These are phyloP conservation scores for Mallotus japonicus DNA, from an alignment of 441 rosid species.

Conservation along the genomic window DNA sequence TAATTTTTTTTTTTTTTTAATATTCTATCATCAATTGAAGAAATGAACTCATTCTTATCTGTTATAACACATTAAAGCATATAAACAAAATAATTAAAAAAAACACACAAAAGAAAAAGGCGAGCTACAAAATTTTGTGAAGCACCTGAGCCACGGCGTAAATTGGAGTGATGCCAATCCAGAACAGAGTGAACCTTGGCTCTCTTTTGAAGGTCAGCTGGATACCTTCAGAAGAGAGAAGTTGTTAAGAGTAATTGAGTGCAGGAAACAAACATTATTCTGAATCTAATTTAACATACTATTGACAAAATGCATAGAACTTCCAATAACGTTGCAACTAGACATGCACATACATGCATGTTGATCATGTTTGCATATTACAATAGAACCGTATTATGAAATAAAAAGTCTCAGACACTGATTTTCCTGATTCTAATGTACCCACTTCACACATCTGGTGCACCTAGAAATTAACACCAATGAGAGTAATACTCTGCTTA, in stretches of 20 bases:
- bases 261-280: neutral
- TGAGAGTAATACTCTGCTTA: conserved; percentile 23
- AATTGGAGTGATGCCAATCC: conserved; percentile 90
- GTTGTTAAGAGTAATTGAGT: neutral
- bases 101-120: no score
- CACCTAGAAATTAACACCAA: neutral
- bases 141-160: conserved; percentile 75
- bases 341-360: neutral
- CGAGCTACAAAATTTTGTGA: neutral
- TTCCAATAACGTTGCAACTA: neutral
- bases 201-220: conserved; percentile 67
- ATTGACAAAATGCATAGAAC: neutral
- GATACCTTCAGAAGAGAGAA: conserved; percentile 52
- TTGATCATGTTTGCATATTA: neutral
- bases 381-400: neutral
- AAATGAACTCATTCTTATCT: neutral
- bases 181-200: conserved; percentile 78
- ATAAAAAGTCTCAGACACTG: neutral
- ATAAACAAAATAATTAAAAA: no score
- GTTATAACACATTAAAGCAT: no score
- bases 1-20: neutral
- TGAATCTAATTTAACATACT: neutral
- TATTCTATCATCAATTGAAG: neutral
- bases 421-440: neutral
- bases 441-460: no score